Conservation (phyloP, 192 early-diverging fungal genomes). For the Podila clonocystis region DNA sequence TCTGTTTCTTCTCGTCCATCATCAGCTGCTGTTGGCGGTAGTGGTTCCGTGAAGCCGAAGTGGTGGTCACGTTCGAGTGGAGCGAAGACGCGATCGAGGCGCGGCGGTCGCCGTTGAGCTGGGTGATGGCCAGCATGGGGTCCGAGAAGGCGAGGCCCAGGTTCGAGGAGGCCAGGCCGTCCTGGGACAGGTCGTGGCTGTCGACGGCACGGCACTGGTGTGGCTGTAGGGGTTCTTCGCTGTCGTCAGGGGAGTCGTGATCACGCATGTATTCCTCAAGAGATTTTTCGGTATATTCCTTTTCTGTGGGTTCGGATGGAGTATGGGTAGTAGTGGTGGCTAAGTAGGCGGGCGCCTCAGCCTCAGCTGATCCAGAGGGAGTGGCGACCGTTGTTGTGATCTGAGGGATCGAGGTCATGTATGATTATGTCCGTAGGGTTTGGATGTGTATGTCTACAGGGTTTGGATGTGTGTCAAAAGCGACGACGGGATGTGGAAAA, state of each 20-base stretch:
- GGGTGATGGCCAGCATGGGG: slow-evolving; percentile 47
- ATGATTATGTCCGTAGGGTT: not conserved
- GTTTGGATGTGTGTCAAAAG: not conserved
- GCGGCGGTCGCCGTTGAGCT: slow-evolving; percentile 29
- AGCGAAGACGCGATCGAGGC: slow-evolving; percentile 41
- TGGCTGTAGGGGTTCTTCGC: slow-evolving; percentile 21
- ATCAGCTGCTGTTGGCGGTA: slow-evolving; percentile 13
- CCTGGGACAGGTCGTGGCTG: slow-evolving; percentile 11
- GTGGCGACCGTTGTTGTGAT: slow-evolving; percentile 33
- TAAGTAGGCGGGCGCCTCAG: slow-evolving; percentile 3
- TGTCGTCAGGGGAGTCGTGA: slow-evolving; percentile 12
- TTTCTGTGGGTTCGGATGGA: not conserved
- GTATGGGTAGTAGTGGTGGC: slow-evolving; percentile 1
- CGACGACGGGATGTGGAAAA: too few relatives aligned
- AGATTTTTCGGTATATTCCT: not conserved
- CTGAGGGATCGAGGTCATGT: slow-evolving; percentile 9
- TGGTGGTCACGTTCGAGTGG: slow-evolving; percentile 19
- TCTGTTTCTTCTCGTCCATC: slow-evolving; percentile 5
- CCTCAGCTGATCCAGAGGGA: not conserved
- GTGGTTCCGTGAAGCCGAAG: slow-evolving; percentile 6
- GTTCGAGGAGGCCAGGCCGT: slow-evolving; percentile 11
- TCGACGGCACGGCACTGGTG: slow-evolving; percentile 39
- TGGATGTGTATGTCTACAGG: too few relatives aligned
- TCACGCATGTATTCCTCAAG: not conserved
- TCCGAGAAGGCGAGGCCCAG: slow-evolving; percentile 42